Percentiles rank a stretch among this genome's conserved stretches.
phyloP scores from a whole-genome alignment of 169 alveolate species.

The Plasmodium falciparum region DNA sequence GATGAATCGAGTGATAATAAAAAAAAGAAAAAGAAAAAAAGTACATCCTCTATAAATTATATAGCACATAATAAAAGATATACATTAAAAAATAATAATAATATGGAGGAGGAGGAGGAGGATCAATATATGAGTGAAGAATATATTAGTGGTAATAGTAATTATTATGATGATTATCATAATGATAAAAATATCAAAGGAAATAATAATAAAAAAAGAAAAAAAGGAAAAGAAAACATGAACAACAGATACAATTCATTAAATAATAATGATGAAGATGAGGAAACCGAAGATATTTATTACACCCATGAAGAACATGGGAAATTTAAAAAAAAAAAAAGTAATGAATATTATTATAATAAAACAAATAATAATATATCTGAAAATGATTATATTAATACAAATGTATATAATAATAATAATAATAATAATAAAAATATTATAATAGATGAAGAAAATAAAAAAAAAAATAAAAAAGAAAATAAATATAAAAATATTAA shows the following conservation, averaged over 20 bases:
- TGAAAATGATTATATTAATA: neutral
- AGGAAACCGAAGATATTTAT: conserved; percentile 10
- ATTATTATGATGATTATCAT: too few species aligned
- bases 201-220: neutral
- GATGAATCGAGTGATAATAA: neutral
- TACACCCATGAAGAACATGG: conserved; percentile 3
- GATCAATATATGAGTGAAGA: too few species aligned
- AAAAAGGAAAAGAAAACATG: neutral
- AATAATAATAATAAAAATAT: neutral
- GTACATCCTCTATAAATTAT: too few species aligned
- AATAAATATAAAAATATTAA: conserved; percentile 65
- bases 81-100: too few species aligned
- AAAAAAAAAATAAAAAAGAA: conserved; percentile 49
- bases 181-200: neutral
- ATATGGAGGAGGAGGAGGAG: too few species aligned
- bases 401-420: conserved; percentile 5
- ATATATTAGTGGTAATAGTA: too few species aligned
- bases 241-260: neutral
- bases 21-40: too few species aligned
- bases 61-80: too few species aligned
- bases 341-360: conserved; percentile 2
- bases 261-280: neutral
- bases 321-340: neutral
- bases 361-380: conserved; percentile 6
- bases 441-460: conserved; percentile 1